Conservation (phyloP, 805 yeast species). For the Pichia membranifaciens region DNA sequence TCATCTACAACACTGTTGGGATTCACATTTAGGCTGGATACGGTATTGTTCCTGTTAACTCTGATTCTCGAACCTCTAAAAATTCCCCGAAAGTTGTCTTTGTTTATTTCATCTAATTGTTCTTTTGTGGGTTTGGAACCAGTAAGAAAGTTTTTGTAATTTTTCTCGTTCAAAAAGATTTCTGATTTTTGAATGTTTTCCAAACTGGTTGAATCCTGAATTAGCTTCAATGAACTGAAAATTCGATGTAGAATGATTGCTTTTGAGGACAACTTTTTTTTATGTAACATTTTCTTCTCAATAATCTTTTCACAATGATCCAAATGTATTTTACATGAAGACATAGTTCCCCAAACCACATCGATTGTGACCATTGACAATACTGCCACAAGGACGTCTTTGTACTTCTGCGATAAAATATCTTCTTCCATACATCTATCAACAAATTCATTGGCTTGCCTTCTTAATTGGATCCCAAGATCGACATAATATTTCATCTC, state of each 20-base stretch:
- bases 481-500: constrained; percentile 66
- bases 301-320: constrained; percentile 73
- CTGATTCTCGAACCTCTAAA: constrained; percentile 16
- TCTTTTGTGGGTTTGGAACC: constrained; percentile 26
- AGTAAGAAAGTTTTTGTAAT: constrained; percentile 30
- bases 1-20: neutral
- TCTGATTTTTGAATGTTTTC: constrained; percentile 31
- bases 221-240: constrained; percentile 63
- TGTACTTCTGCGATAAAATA: constrained; percentile 59
- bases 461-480: constrained; percentile 66
- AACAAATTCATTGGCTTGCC: constrained; percentile 67
- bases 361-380: constrained; percentile 84
- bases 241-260: constrained; percentile 75
- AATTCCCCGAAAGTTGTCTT: constrained; percentile 22
- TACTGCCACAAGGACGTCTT: constrained; percentile 77
- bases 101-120: constrained; percentile 22
- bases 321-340: constrained; percentile 71
- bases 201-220: constrained; percentile 70
- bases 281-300: constrained; percentile 56
- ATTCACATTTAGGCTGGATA: constrained; percentile 4
- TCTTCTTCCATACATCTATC: constrained; percentile 50
- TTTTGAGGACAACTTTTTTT: constrained; percentile 65
- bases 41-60: neutral
- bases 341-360: constrained; percentile 87
- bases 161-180: constrained; percentile 31